These are phyloP conservation scores for Pestalotiopsis sp. DNA, from an alignment of 2,329 filamentous ascomycete genomes.

Conservation along the genomic window DNA sequence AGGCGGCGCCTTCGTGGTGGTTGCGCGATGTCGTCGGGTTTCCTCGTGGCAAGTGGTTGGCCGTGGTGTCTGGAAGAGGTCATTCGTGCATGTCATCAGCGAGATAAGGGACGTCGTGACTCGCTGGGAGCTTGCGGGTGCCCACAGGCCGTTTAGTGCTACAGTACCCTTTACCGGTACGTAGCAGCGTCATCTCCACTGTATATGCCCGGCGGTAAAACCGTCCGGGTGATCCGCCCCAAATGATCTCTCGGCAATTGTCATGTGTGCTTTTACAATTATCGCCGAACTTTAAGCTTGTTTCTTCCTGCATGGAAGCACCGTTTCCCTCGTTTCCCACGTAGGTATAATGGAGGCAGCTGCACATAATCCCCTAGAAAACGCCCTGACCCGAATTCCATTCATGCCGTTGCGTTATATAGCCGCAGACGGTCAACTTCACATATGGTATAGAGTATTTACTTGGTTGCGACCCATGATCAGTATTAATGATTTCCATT, in stretches of 20 bases:
- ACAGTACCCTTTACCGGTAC: neutral
- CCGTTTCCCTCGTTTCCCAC: neutral
- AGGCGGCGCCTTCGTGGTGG: neutral
- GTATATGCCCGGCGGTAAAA: neutral
- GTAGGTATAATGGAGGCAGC: neutral
- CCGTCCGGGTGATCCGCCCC: neutral
- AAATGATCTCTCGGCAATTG: constrained; percentile 1
- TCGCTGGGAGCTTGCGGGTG: neutral
- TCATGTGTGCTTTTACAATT: neutral
- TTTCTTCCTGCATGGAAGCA: neutral
- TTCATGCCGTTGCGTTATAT: neutral
- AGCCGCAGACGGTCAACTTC: too few relatives aligned
- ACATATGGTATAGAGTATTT: too few relatives aligned
- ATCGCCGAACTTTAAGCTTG: constrained; percentile 6
- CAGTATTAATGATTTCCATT: constrained; percentile 1
- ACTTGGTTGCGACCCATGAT: neutral
- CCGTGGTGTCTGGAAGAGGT: neutral
- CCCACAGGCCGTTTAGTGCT: neutral
- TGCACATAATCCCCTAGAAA: too few relatives aligned
- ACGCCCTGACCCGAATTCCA: neutral
- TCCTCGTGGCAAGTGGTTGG: neutral
- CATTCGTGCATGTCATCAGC: constrained; percentile 12
- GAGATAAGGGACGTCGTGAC: constrained; percentile 8
- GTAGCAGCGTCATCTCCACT: neutral
- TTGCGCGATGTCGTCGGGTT: neutral